Evolutionary conservation across 2,329 filamentous ascomycete genomes (phyloP), one percentile per base, ranked within the genome.

Genomic region (Ophiostoma montium): DNA sequence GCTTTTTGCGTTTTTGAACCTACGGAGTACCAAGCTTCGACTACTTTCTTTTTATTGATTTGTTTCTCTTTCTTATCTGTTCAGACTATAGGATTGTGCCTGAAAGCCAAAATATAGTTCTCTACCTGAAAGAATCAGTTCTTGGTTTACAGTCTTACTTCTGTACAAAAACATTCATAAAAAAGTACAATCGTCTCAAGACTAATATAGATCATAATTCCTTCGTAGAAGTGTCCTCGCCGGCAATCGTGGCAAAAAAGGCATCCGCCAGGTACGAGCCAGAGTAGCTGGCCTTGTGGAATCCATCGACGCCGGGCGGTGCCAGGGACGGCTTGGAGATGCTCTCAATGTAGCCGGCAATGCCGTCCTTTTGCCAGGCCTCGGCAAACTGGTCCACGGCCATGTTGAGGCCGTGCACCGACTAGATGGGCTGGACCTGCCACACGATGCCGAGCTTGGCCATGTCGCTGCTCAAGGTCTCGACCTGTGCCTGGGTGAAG

Each of bases 391-490:
- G 60, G 55, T 65, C 61, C 4, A 62, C 60, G 15, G 56, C 54
- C 47, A 62, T 54, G 49, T 65, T 64, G 16, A 65, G 51, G 0
- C 65, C 65, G 38, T 63, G 60, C 12, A 65, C 46, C 21, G 57
- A 56, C 61, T 63, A 67, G 48, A 67, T 65, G 2, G 64, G 65
- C 59, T 68, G 64, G 1, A 67, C 63, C 50, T 68, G 65, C 65
- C 64, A 68, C 4, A 63, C 61, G 7, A 67, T 56, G 9, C 63
- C 61, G 52, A 65, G 56, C 54, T 64, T 63, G 49, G 65, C 62
- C 48, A 67, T 62, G 23, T 13, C 9, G 19, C 19, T 23, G 38
- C 38, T 41, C 9, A 41, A 41, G 12, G 38, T 23, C 38, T 41
- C 38, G 38, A 41, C 38, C 38, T 41, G 38, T 19, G 15, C 19